Evolutionary conservation across 1,139 yeast genomes (phyloP).

Genomic region (Nakaseomyces nivariensis): DNA sequence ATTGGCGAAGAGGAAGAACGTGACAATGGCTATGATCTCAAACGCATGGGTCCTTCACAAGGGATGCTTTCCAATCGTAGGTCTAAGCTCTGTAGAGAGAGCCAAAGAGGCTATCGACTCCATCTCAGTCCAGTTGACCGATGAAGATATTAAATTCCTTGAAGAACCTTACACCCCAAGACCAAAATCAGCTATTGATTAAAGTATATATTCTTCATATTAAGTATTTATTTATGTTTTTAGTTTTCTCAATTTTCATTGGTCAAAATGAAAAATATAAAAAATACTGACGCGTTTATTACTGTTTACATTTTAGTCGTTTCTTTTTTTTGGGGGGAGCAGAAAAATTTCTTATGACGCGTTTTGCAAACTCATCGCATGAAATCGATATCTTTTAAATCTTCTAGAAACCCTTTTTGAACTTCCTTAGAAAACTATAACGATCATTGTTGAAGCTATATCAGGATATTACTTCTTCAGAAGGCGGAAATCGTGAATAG

Average conservation of each 20-base stretch:
- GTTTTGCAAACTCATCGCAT: background rate
- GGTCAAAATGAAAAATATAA: too few species aligned
- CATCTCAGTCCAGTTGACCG: slow-evolving; percentile 34
- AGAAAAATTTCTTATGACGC: background rate
- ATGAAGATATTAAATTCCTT: slow-evolving; percentile 37
- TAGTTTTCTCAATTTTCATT: too few species aligned
- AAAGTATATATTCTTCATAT: background rate
- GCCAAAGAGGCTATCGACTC: slow-evolving; percentile 44
- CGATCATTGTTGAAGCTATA: too few species aligned
- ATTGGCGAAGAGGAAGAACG: slow-evolving; percentile 36
- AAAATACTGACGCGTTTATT: background rate
- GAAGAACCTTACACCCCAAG: slow-evolving; percentile 40
- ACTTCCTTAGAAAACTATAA: too few species aligned
- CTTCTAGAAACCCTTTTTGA: too few species aligned
- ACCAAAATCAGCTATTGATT: background rate
- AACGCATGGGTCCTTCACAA: slow-evolving; percentile 46
- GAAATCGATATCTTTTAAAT: too few species aligned
- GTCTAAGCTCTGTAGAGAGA: slow-evolving; percentile 39
- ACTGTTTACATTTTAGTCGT: background rate
- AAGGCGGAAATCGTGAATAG: background rate
- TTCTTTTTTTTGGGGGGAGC: background rate
- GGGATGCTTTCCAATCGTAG: slow-evolving; percentile 45
- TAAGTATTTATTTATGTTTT: background rate
- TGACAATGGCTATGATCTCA: slow-evolving; percentile 43
- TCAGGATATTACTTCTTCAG: background rate